Evolutionary conservation across 139 green algal genomes (phyloP).

Genomic region (Tetradesmus lagerheimii): DNA sequence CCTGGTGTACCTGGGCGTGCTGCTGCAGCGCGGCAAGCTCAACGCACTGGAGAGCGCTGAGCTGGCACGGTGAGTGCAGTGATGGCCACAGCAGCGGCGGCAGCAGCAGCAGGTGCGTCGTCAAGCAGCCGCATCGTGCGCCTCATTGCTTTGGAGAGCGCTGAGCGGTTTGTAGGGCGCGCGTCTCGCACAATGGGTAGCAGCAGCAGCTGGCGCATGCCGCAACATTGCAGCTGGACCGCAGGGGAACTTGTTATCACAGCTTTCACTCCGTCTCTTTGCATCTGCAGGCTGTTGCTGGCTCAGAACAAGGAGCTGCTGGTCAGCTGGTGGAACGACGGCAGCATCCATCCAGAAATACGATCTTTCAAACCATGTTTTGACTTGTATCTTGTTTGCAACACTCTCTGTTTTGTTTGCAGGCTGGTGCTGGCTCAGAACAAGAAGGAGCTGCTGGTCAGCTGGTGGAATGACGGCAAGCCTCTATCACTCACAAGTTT

Average conservation of each 20-base stretch:
- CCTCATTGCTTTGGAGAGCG: slow-evolving; percentile 92
- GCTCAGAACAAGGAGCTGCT: slow-evolving; percentile 98
- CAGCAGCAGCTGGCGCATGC: neutral
- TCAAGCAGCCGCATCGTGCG: slow-evolving; percentile 52
- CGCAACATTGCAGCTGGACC: no score
- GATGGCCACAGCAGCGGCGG: neutral
- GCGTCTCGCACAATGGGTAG: no score
- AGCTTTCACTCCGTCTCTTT: no score
- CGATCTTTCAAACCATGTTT: no score
- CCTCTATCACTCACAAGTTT: no score
- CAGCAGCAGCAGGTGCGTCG: neutral
- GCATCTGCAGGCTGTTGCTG: slow-evolving; percentile 91
- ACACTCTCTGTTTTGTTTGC: no score
- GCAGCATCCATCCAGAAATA: no score
- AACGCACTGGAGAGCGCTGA: slow-evolving; percentile 96
- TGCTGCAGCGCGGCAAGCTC: slow-evolving; percentile 94
- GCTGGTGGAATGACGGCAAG: neutral
- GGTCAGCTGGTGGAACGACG: slow-evolving; percentile 95
- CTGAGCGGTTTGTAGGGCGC: no score
- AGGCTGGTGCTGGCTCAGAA: neutral
- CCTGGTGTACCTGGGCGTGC: slow-evolving; percentile 98
- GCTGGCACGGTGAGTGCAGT: slow-evolving; percentile 77
- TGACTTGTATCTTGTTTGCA: no score
- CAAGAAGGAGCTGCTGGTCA: neutral
- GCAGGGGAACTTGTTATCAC: no score